Evolutionary conservation across 176 grass and related monocot genomes (phyloP), one percentile per base, ranked within the genome.

Genomic region (Carex pumila): DNA sequence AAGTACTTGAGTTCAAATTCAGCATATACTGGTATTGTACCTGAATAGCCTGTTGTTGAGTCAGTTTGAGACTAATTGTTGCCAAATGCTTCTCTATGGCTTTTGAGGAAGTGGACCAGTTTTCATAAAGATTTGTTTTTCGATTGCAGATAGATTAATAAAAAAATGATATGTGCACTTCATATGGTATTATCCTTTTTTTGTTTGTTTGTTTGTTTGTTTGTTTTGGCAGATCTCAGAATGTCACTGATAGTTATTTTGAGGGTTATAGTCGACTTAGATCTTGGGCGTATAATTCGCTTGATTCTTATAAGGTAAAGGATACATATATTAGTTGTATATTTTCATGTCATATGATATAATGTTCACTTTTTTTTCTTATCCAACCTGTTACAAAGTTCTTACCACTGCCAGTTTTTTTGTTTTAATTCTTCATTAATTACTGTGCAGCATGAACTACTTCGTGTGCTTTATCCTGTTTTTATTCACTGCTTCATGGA

Each of bases 401-500:
- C 15, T 32, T 55, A 13, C 12, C 0, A 12, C 56, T 21, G 6
- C 9, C 22, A 74, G 0, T 36, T 8, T 31, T 53, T 39, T 39
- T 84, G 45, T 19, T 61, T 84, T 71, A 84, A 64, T 87, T 72
- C 10, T 62, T 65, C 12, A 47, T 52, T 61, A 65, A 82, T 25
- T 78, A 79, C 79, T 83, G 13, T 93, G 69, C 90, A 95, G 96
- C 89, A 98, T 39, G 93, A 98, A 81, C 85, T 98, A 73, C 96
- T 95, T 69, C 89, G 91, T 12, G 65, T 95, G 61, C 91, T 98
- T 25, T 95, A 98, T 87, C 93, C 91, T 19, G 91, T 92, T 71
- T 98, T 89, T 87, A 93, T 98, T 67, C 96, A 98, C 80, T 93
- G 89, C 86, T 98, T 95, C 93, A 98, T 98, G 96, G 96, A 98